Percentiles rank a stretch among this genome's conserved stretches.
phyloP scores from a whole-genome alignment of 257 asterid species.

The Linderniella brevidens region DNA sequence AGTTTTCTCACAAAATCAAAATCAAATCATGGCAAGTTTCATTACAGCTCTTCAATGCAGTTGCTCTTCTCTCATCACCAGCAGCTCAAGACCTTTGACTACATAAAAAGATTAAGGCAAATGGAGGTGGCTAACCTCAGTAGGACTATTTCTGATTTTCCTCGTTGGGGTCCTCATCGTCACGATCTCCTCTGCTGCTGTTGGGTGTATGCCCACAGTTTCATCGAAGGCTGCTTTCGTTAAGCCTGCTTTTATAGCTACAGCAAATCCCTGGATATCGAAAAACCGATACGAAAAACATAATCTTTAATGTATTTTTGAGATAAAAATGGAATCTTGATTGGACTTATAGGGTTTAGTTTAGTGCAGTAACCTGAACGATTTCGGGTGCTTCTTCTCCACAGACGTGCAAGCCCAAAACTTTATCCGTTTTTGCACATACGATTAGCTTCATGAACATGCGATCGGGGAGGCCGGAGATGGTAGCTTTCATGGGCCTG shows the following conservation, averaged over 20 bases:
- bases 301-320: background rate
- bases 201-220: conserved; percentile 87
- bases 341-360: too few relatives aligned
- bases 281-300: background rate
- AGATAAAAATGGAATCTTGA: too few relatives aligned
- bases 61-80: background rate
- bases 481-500: conserved; percentile 85
- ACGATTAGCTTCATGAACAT: conserved; percentile 80
- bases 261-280: conserved; percentile 65
- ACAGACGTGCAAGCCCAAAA: conserved; percentile 85
- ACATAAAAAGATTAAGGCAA: background rate
- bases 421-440: conserved; percentile 64
- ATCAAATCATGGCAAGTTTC: conserved; percentile 3
- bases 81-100: background rate
- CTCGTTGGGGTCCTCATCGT: conserved; percentile 92
- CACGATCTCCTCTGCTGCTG: conserved; percentile 93
- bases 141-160: conserved; percentile 41
- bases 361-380: conserved; percentile 39
- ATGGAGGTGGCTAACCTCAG: conserved; percentile 33
- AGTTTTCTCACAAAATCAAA: too few relatives aligned
- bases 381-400: conserved; percentile 94
- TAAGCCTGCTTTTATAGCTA: conserved; percentile 88
- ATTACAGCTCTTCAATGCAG: background rate
- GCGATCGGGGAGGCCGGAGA: conserved; percentile 93
- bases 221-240: conserved; percentile 89